Percentiles rank a stretch among this genome's conserved stretches.
Evolutionary conservation across 805 yeast species (phyloP).

Genomic region (Kodamaea laetipori): DNA sequence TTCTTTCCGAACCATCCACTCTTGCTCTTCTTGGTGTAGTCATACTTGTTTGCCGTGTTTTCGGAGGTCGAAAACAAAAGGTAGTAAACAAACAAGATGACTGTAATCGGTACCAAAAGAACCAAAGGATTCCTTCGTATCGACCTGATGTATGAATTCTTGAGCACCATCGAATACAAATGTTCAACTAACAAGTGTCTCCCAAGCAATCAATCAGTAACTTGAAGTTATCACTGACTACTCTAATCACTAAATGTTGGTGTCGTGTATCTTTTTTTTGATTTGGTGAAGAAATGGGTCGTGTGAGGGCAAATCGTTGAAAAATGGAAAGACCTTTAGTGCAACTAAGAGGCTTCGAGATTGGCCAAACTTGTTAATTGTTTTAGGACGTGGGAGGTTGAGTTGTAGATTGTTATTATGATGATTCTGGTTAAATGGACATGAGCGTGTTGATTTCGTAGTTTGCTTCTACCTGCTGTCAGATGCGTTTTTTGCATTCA

Average conservation of each 20-base stretch:
- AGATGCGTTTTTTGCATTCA: no score
- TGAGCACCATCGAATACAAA: constrained; percentile 8
- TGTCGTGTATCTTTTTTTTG: constrained; percentile 10
- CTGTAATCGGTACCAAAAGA: constrained; percentile 48
- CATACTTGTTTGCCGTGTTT: constrained; percentile 39
- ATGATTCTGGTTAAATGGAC: no score
- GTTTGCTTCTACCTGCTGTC: no score
- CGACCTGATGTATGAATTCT: constrained; percentile 37
- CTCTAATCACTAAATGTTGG: constrained; percentile 7
- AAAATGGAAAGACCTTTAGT: not conserved
- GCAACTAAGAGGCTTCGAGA: not conserved
- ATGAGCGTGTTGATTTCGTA: no score
- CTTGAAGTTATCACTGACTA: not conserved
- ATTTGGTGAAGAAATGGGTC: constrained; percentile 4
- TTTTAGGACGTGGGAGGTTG: no score
- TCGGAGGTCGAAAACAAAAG: constrained; percentile 32
- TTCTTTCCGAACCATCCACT: constrained; percentile 50
- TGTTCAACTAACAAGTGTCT: not conserved
- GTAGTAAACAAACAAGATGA: constrained; percentile 45
- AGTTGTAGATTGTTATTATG: no score
- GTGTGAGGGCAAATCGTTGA: constrained; percentile 3
- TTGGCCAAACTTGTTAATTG: no score
- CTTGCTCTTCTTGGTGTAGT: constrained; percentile 46
- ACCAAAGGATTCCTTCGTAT: constrained; percentile 63
- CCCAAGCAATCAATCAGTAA: constrained; percentile 1